Conservation (phyloP, 2,329 filamentous ascomycete genomes). For the Ophiostoma australiae region DNA sequence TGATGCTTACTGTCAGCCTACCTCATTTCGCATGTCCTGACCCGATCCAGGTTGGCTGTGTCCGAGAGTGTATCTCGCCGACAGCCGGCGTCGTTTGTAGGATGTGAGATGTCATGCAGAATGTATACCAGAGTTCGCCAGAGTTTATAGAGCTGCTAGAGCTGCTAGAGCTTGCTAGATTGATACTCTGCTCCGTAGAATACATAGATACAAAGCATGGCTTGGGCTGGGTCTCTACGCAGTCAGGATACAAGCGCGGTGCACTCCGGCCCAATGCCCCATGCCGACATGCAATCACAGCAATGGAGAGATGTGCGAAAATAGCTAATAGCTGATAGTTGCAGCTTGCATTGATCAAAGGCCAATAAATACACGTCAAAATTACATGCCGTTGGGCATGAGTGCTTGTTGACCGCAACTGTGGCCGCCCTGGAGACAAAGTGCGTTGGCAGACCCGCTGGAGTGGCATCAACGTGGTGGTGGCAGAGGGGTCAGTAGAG, state of each 20-base stretch:
- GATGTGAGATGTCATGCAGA: background rate
- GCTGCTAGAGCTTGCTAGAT: too few relatives aligned
- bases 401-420: conserved; percentile 14
- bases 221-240: conserved; percentile 3
- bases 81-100: background rate
- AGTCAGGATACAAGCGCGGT: background rate
- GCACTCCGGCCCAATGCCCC: conserved; percentile 11
- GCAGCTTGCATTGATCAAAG: background rate
- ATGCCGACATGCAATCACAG: background rate
- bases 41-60: background rate
- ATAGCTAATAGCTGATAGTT: background rate
- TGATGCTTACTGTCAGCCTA: background rate
- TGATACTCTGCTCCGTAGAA: too few relatives aligned
- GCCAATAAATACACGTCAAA: background rate
- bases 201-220: background rate
- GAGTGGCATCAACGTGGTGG: background rate
- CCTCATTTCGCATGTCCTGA: background rate
- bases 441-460: conserved; percentile 12
- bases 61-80: background rate
- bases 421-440: background rate
- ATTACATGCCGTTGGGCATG: background rate
- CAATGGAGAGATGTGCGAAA: background rate
- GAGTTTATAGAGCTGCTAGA: too few relatives aligned
- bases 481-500: background rate
- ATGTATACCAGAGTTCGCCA: background rate